Conservation (phyloP, 306 rosid genomes). For the Glycine latifolia region DNA sequence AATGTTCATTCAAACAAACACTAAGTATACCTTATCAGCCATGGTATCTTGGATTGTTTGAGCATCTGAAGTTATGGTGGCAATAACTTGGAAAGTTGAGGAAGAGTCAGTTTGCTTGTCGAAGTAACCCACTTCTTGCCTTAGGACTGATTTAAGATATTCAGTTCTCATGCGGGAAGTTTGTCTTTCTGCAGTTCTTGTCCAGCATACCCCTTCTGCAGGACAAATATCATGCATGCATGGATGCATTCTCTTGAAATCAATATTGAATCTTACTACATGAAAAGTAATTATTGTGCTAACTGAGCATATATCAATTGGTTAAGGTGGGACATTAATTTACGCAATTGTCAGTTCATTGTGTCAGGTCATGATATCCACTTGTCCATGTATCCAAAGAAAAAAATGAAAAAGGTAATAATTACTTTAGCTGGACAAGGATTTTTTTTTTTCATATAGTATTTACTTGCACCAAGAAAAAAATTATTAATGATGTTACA, state of each 20-base stretch:
- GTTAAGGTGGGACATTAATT: conserved; percentile 5
- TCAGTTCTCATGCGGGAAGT: conserved; percentile 69
- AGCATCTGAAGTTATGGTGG: conserved; percentile 76
- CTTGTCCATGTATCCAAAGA: neutral
- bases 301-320: conserved; percentile 6
- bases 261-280: conserved; percentile 6
- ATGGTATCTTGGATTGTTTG: conserved; percentile 77
- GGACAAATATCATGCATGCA: neutral
- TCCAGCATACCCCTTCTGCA: conserved; percentile 84
- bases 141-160: conserved; percentile 70
- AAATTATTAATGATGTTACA: conserved; percentile 19
- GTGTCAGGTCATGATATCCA: conserved; percentile 14
- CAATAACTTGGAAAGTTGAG: conserved; percentile 70
- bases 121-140: conserved; percentile 81
- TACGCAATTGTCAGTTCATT: conserved; percentile 6
- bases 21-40: conserved; percentile 64
- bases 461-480: neutral
- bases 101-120: conserved; percentile 65
- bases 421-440: no score
- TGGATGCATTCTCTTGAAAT: conserved; percentile 32
- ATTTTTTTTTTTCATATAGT: no score
- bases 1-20: no score
- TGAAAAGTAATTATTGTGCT: neutral
- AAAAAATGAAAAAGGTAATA: neutral
- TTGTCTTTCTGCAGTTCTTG: conserved; percentile 86